Evolutionary conservation across 164 flowering plant species (phyloP), one percentile per base, ranked within the genome.

Genomic region (Magnolia sinica): DNA sequence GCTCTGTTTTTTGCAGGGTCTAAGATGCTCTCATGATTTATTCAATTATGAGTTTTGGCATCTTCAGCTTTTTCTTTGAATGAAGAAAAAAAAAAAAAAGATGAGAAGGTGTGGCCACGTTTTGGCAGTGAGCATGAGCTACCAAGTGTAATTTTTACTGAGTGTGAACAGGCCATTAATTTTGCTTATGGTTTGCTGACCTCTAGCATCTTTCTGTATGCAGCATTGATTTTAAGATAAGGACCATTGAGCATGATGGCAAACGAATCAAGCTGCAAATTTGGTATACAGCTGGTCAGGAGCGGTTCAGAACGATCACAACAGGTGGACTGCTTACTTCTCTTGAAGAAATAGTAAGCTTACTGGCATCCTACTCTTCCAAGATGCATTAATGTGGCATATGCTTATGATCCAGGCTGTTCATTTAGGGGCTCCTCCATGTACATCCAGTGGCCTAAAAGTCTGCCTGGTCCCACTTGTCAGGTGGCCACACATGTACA

Each of bases 281-380:
- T 24, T 93, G 98, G 98, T 96, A 93, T 84, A 93, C 98, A 67
- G 98, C 96, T 82, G 98, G 98, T n/a, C 98, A 93, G 77, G 98
- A 93, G 75, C 87, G 98, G 22, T 93, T 93, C 79, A 83, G 96
- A 55, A 92, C 95, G 50, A 92, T 91, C 67, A 92, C 94, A 74
- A 92, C 95, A 64, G 97, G 97, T 92, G 72, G 73, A 16, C 22
- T 27, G 13, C 50, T 68, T 68, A 27, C 50, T 68, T 68, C 71
- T 29, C 18, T 24, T 4, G 24, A 18, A 64, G 67, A 22, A 22
- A 64, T 64, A 7, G 20, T 3, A 20, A 64, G 67, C 59, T 9
- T 55, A 9, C 59, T 64, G 20, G 20, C 7, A 64, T 19, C 67
- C 24, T 24, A 9, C 71, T 9, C 27, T 13, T 2, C 31, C 45